Conservation (phyloP, 2,329 filamentous ascomycete genomes). For the Colletotrichum somersetense region DNA sequence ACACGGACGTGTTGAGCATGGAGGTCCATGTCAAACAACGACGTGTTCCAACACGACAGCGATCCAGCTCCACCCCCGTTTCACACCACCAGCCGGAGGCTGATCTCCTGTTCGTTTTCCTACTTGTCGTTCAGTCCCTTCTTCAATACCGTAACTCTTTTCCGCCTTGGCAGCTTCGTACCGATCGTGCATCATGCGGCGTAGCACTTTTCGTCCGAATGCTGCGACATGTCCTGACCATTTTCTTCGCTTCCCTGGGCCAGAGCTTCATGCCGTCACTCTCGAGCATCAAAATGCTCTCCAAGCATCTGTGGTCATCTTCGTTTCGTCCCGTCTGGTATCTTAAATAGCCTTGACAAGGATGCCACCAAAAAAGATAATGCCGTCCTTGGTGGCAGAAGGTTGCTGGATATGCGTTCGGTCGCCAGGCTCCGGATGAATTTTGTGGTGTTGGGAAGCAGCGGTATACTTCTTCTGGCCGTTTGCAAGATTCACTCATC, state of each 20-base stretch:
- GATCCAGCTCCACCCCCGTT: constrained; percentile 12
- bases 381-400: neutral
- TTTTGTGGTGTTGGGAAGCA: constrained; percentile 12
- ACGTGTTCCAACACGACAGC: constrained; percentile 22
- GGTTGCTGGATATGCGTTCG: constrained; percentile 7
- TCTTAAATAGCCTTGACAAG: constrained; percentile 1
- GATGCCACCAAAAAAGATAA: constrained; percentile 1
- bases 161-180: constrained; percentile 13
- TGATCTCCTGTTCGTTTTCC: neutral
- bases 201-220: constrained; percentile 28
- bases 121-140: neutral
- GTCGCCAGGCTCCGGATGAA: constrained; percentile 11
- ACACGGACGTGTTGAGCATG: constrained; percentile 23
- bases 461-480: constrained; percentile 1
- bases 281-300: constrained; percentile 18
- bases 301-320: constrained; percentile 1
- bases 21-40: constrained; percentile 31
- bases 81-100: constrained; percentile 14
- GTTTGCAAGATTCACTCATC: neutral
- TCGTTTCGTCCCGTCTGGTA: constrained; percentile 29
- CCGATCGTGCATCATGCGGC: constrained; percentile 31
- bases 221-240: constrained; percentile 36
- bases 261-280: constrained; percentile 15
- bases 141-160: neutral
- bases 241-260: constrained; percentile 15